phyloP scores from a whole-genome alignment of 805 yeast genomes.

The Saccharomycopsis guyanensis region DNA sequence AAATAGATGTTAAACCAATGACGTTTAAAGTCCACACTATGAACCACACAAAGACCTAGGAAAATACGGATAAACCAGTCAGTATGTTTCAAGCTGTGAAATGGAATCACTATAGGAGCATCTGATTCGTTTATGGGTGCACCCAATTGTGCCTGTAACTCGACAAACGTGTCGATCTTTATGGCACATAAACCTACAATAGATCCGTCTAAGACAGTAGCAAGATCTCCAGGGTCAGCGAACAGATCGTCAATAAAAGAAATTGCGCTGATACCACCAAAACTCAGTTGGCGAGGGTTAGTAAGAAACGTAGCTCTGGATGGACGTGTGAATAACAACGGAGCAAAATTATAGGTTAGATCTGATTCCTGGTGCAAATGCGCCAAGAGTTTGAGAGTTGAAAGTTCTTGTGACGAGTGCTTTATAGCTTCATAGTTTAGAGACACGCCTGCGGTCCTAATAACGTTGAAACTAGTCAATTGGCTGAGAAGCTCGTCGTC shows the following conservation, averaged over 20 bases:
- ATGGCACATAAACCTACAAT: constrained; percentile 16
- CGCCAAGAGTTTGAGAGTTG: constrained; percentile 11
- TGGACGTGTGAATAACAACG: constrained; percentile 9
- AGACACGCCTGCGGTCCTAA: constrained; percentile 3
- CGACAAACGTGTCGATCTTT: not conserved
- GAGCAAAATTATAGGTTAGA: constrained; percentile 19
- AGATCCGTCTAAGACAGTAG: constrained; percentile 15
- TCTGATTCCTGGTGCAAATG: constrained; percentile 22
- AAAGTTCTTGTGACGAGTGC: constrained; percentile 16
- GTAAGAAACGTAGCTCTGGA: not conserved
- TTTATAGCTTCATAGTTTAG: constrained; percentile 2
- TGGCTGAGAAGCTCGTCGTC: constrained; percentile 2
- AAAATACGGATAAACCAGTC: constrained; percentile 1
- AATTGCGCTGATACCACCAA: not conserved
- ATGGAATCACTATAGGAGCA: not conserved
- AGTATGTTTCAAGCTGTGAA: constrained; percentile 2
- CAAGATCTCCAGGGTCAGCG: not conserved
- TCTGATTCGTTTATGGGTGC: not conserved
- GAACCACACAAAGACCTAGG: constrained; percentile 16
- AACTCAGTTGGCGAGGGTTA: not conserved
- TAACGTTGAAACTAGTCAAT: not conserved
- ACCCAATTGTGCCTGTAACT: not conserved
- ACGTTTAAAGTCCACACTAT: constrained; percentile 9
- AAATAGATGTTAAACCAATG: constrained; percentile 15
- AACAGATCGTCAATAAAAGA: not conserved